Base-by-base conservation (phyloP, 2,329 filamentous ascomycete genomes). In the Onygenales sp. region DNA sequence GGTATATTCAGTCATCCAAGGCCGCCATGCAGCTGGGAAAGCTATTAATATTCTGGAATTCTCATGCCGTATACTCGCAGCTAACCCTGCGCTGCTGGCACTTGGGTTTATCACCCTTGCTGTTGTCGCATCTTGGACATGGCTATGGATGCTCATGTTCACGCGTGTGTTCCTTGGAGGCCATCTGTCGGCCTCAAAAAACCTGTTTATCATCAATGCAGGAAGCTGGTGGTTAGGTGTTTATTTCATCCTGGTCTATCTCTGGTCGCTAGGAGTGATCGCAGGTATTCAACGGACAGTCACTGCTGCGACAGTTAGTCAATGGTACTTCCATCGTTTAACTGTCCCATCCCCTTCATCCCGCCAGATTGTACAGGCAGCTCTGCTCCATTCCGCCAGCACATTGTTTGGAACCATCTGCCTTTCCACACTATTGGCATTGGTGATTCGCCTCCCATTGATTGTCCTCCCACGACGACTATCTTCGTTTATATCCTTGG, bases 261-360 rank as follows among this genome's bases (percentile, higher is more conserved):
- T 97, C 61, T 98, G 93, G 93, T 93, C 90, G 0, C 76, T 96
- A 43, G 87, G 87, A 2, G 82, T 97, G 54, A 84, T 95, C 66
- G 86, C 89, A 54, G 90, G 89, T 14, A 81, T 97, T 21, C 92
- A 98, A 68, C 85, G 93, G 55, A 85, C 89, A 21, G 93, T 91
- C 13, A 95, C 92, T 11, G 92, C 90, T 27, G 93, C 93, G 9
- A 95, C 92, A 0, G 92, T 97, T 27, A 95, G 89, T 42, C 93
- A 98, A 70, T 98, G 93, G 93, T 98, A 98, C 71, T 98, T 97
- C 70, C 92, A 97, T 70, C 89, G 93, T 58, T 87, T 94, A 62
- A 83, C 84, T 4, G 80, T 84, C 9, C 89, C 92, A 5, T 78
- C 85, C 7, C 84, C 90, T 2, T 84, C 88, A 0, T 91, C 89